Conservation (phyloP, 805 yeast genomes). For the Ogataea siamensis region DNA sequence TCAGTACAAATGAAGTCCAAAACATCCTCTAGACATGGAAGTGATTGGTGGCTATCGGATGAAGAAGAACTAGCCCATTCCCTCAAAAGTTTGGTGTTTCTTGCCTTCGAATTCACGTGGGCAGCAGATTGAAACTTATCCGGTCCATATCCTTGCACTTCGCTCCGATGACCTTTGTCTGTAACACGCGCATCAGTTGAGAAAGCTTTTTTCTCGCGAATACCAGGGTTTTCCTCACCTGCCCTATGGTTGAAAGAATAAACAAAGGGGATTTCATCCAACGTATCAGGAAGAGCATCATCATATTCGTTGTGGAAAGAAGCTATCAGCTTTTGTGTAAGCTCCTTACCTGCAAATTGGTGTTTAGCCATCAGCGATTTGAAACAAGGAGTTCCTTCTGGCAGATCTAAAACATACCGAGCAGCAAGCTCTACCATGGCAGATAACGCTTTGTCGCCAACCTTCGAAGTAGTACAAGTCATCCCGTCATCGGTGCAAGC, state of each 20-base stretch:
- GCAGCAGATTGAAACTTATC: slow-evolving; percentile 56
- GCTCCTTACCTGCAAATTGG: slow-evolving; percentile 14
- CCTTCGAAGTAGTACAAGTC: slow-evolving; percentile 41
- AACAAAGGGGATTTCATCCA: slow-evolving; percentile 29
- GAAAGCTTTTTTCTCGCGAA: slow-evolving; percentile 76
- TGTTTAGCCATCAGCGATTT: slow-evolving; percentile 11
- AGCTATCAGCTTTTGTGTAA: slow-evolving; percentile 23
- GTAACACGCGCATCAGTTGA: slow-evolving; percentile 82
- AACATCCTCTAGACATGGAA: slow-evolving; percentile 59
- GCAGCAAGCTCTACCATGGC: slow-evolving; percentile 76
- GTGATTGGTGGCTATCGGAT: slow-evolving; percentile 17
- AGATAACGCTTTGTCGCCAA: slow-evolving; percentile 41
- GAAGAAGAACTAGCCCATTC: slow-evolving; percentile 52
- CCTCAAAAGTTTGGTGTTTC: slow-evolving; percentile 53
- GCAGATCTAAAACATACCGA: slow-evolving; percentile 56
- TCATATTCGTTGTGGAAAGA: slow-evolving; percentile 24
- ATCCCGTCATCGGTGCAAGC: slow-evolving; percentile 43
- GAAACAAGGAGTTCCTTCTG: slow-evolving; percentile 32
- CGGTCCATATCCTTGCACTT: slow-evolving; percentile 73
- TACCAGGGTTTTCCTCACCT: slow-evolving; percentile 82
- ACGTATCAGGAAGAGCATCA: slow-evolving; percentile 23
- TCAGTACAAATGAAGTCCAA: slow-evolving; percentile 52
- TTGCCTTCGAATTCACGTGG: slow-evolving; percentile 49
- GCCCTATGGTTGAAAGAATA: slow-evolving; percentile 83
- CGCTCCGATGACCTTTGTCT: slow-evolving; percentile 59